A percentile compares a stretch with the other conserved stretches of the same genome.
Evolutionary conservation across 2,329 filamentous ascomycete species (phyloP).

Genomic region (Trichoderma pleuroti): DNA sequence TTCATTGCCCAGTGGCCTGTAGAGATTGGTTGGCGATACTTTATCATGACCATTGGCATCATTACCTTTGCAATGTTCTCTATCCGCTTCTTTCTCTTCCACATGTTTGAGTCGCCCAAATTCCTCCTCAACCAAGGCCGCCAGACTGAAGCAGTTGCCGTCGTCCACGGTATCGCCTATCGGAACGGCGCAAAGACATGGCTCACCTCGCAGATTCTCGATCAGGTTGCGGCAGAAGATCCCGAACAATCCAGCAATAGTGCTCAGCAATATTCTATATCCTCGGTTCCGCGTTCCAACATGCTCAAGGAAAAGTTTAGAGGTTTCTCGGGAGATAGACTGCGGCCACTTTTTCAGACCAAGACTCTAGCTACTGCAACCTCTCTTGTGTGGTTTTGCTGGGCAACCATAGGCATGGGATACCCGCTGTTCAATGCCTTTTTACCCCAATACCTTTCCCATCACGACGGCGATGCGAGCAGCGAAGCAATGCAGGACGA

Average conservation of each 20-base stretch:
- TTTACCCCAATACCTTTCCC: conserved; percentile 77
- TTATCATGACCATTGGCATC: conserved; percentile 67
- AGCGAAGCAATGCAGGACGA: conserved; percentile 30
- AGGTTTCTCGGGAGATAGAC: conserved; percentile 64
- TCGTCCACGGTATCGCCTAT: conserved; percentile 73
- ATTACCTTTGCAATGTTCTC: conserved; percentile 75
- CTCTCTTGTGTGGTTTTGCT: conserved; percentile 69
- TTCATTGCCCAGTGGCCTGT: conserved; percentile 67
- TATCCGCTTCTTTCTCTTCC: conserved; percentile 74
- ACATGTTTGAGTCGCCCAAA: conserved; percentile 81
- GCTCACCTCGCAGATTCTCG: conserved; percentile 68
- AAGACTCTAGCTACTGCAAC: conserved; percentile 52
- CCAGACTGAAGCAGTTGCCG: conserved; percentile 73
- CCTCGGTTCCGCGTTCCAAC: conserved; percentile 28
- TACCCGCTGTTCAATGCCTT: conserved; percentile 89
- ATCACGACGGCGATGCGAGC: conserved; percentile 35
- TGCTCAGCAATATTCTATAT: neutral
- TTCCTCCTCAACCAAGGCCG: conserved; percentile 73
- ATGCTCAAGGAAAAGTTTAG: conserved; percentile 57
- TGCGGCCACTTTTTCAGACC: conserved; percentile 62
- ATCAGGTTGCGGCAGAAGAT: conserved; percentile 49
- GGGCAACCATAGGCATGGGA: conserved; percentile 79
- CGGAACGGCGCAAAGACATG: conserved; percentile 68
- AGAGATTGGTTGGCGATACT: conserved; percentile 73
- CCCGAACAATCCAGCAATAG: conserved; percentile 24